Conservation (phyloP, 768 basidiomycete genomes). For the Sporobolomyces phaffii region DNA sequence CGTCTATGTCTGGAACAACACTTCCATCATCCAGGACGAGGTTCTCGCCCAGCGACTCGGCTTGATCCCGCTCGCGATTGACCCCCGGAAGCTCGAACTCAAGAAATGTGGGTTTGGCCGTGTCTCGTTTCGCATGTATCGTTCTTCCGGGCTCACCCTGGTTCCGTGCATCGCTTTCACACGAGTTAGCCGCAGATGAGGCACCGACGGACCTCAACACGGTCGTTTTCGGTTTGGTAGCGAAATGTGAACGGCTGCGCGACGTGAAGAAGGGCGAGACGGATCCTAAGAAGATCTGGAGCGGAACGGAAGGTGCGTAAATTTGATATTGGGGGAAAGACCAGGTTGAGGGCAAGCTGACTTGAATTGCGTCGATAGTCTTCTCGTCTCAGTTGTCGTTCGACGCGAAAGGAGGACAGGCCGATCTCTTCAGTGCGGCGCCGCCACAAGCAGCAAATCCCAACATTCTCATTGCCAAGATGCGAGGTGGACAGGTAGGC, state of each 20-base stretch:
- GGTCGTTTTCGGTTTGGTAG: slow-evolving; percentile 71
- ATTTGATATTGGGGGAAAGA: too few species aligned
- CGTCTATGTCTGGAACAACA: slow-evolving; percentile 92
- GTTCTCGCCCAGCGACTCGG: slow-evolving; percentile 88
- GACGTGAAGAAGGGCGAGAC: slow-evolving; percentile 52
- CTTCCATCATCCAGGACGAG: slow-evolving; percentile 86
- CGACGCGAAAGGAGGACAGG: slow-evolving; percentile 77
- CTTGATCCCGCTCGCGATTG: slow-evolving; percentile 77
- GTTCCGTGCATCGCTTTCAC: background rate
- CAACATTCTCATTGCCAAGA: slow-evolving; percentile 82
- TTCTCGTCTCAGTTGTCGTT: slow-evolving; percentile 55
- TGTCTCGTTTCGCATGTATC: too few species aligned
- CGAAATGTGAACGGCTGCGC: slow-evolving; percentile 59
- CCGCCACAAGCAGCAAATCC: slow-evolving; percentile 64
- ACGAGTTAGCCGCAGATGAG: slow-evolving; percentile 48
- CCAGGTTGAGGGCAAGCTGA: too few species aligned
- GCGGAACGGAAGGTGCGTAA: slow-evolving; percentile 56
- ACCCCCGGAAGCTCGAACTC: slow-evolving; percentile 63
- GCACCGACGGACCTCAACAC: slow-evolving; percentile 82
- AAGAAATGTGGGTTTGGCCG: slow-evolving; percentile 42
- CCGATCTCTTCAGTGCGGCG: slow-evolving; percentile 54
- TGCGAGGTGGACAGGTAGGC: slow-evolving; percentile 74
- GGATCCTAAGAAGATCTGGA: slow-evolving; percentile 62
- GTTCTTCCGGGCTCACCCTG: too few species aligned
- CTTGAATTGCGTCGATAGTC: slow-evolving; percentile 27